Evolutionary conservation across 2,329 filamentous ascomycete genomes (phyloP).

Genomic region (Conoideocrella luteorostrata): DNA sequence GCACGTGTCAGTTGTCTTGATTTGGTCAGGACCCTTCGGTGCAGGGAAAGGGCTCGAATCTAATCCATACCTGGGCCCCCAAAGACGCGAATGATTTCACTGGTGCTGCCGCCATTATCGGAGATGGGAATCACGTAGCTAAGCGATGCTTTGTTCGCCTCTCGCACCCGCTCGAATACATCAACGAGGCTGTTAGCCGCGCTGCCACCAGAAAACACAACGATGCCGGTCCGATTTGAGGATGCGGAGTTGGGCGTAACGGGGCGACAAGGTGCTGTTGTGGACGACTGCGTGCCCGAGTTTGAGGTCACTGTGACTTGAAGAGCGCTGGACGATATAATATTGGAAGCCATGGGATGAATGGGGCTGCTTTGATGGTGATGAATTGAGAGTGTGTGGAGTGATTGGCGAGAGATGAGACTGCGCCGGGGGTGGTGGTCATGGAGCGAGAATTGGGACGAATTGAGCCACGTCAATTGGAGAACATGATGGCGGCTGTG

Average conservation of each 20-base stretch:
- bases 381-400: no score
- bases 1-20: background rate
- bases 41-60: background rate
- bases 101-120: slow-evolving; percentile 92
- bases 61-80: slow-evolving; percentile 68
- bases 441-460: no score
- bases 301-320: background rate
- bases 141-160: slow-evolving; percentile 60
- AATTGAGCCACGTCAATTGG: no score
- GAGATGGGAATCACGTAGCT: slow-evolving; percentile 92
- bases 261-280: background rate
- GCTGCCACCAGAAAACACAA: slow-evolving; percentile 86
- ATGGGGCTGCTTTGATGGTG: no score
- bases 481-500: no score
- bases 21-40: no score
- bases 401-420: no score
- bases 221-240: slow-evolving; percentile 40
- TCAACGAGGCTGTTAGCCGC: slow-evolving; percentile 94
- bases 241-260: background rate
- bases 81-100: slow-evolving; percentile 88
- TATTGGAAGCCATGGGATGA: background rate
- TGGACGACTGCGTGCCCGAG: background rate
- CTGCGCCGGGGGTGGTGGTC: no score
- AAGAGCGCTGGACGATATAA: background rate
- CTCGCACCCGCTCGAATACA: slow-evolving; percentile 65